Evolutionary conservation across 2,329 filamentous ascomycete species (phyloP).

Genomic region (Phialophora tarda): DNA sequence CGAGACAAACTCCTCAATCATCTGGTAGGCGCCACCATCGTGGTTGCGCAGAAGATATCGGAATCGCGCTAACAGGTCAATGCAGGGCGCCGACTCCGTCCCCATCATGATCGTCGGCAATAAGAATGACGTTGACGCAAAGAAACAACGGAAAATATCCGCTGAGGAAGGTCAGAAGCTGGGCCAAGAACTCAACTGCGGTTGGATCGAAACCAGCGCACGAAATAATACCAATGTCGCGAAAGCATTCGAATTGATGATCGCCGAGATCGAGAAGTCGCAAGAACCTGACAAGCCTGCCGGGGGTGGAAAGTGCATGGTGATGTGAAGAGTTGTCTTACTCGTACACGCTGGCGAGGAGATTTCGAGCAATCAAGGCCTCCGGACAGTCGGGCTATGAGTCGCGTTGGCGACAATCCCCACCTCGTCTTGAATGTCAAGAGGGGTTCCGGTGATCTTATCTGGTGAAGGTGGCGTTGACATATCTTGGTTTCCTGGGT

Average conservation of each 20-base stretch:
- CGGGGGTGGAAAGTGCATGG: conserved; percentile 75
- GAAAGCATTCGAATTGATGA: conserved; percentile 91
- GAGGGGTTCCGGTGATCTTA: neutral
- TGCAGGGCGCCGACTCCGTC: conserved; percentile 84
- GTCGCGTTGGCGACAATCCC: neutral
- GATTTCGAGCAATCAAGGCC: neutral
- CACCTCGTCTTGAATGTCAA: neutral
- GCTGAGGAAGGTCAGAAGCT: conserved; percentile 83
- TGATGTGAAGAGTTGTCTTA: conserved; percentile 70
- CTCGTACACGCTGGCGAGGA: neutral
- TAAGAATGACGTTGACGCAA: conserved; percentile 83
- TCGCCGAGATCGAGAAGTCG: conserved; percentile 91
- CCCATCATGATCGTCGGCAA: conserved; percentile 96
- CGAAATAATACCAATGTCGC: conserved; percentile 92
- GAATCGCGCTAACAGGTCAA: conserved; percentile 15
- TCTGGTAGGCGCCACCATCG: conserved; percentile 64
- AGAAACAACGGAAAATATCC: conserved; percentile 90
- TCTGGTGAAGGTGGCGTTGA: neutral
- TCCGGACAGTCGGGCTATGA: neutral
- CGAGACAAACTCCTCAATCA: conserved; percentile 97
- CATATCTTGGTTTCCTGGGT: neutral
- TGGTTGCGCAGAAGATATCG: conserved; percentile 4
- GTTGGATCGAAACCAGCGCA: conserved; percentile 92
- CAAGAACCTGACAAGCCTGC: conserved; percentile 87
- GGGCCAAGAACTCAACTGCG: conserved; percentile 85